These are phyloP conservation scores for Phlebopus sp. DNA, from an alignment of 1,284 basidiomycete species.

Conservation along the genomic window DNA sequence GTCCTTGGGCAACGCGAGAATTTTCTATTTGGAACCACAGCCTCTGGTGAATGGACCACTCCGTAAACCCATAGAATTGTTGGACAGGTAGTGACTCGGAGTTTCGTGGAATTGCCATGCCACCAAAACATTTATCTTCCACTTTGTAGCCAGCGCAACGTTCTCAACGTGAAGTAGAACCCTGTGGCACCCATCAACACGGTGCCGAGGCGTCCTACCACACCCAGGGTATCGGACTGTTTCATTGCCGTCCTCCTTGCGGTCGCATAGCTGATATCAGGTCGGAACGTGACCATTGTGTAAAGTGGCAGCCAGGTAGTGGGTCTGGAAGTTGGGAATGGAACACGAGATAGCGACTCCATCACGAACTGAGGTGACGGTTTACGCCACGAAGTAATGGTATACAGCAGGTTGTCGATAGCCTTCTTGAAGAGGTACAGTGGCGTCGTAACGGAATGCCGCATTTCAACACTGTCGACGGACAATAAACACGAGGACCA, in stretches of 20 bases:
- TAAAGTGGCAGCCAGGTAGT: conserved; percentile 90
- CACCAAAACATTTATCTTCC: conserved; percentile 20
- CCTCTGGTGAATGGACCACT: conserved; percentile 13
- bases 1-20: conserved; percentile 19
- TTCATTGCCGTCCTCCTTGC: conserved; percentile 59
- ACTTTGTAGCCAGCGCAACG: conserved; percentile 34
- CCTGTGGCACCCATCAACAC: conserved; percentile 43
- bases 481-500: conserved; percentile 21
- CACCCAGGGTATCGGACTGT: conserved; percentile 54
- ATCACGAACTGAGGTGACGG: conserved; percentile 41
- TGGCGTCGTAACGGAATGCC: conserved; percentile 84
- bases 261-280: conserved; percentile 86
- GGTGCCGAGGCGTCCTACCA: conserved; percentile 44
- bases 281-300: conserved; percentile 96
- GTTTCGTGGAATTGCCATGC: conserved; percentile 27
- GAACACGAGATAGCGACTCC: conserved; percentile 41
- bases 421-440: conserved; percentile 79
- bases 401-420: conserved; percentile 76
- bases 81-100: conserved; percentile 18
- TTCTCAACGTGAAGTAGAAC: conserved; percentile 40
- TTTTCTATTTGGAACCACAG: conserved; percentile 23
- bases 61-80: conserved; percentile 9
- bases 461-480: conserved; percentile 82
- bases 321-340: conserved; percentile 56
- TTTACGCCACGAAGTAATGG: conserved; percentile 49